phyloP scores from a whole-genome alignment of 164 flowering plant species.

The Annona squamosa region DNA sequence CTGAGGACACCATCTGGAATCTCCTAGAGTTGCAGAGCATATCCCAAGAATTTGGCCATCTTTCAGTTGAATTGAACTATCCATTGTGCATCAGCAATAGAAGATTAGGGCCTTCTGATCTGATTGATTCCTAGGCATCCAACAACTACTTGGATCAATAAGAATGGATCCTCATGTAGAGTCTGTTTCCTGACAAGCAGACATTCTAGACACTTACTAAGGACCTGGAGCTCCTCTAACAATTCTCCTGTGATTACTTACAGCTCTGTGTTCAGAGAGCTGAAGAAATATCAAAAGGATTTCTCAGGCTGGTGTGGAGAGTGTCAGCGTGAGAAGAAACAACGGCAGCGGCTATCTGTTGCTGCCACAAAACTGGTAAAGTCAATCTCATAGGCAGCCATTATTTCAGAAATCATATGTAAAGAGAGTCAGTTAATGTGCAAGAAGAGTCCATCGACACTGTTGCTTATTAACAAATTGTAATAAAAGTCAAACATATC shows the following conservation, averaged over 20 bases:
- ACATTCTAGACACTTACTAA: background rate
- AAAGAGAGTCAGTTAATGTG: background rate
- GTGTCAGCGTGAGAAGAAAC: slow-evolving; percentile 79
- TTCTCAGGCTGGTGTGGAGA: slow-evolving; percentile 89
- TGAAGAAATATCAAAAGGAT: slow-evolving; percentile 77
- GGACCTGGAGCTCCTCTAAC: background rate
- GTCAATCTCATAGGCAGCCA: background rate
- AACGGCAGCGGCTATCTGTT: slow-evolving; percentile 47
- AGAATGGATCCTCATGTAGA: background rate
- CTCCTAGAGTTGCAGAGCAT: background rate
- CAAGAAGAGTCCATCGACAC: background rate
- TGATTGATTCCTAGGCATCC: background rate
- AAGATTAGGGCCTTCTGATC: background rate
- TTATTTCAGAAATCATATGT: background rate
- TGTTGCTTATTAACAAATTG: background rate
- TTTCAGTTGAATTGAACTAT: background rate
- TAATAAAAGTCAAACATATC: background rate
- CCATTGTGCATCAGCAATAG: background rate
- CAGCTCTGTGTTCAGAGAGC: slow-evolving; percentile 81
- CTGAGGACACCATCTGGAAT: background rate
- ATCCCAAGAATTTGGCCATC: background rate
- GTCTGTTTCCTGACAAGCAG: background rate
- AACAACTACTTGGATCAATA: background rate
- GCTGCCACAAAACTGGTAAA: slow-evolving; percentile 65
- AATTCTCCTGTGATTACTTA: background rate